phyloP scores from a whole-genome alignment of 2,329 filamentous ascomycete species.

The Pseudopyricularia javanii region DNA sequence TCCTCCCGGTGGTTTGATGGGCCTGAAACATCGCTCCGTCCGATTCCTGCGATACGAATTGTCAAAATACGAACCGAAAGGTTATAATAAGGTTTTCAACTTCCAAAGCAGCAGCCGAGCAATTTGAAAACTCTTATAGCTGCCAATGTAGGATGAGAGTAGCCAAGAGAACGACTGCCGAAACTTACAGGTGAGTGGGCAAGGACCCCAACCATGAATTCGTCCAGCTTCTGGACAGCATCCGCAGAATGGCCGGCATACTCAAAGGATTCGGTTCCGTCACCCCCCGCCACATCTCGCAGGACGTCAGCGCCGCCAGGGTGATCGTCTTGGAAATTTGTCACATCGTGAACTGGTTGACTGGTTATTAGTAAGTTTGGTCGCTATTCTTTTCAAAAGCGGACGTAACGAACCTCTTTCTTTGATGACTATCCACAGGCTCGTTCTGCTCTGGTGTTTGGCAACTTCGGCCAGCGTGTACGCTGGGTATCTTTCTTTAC shows the following conservation, averaged over 20 bases:
- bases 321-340: not conserved
- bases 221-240: not conserved
- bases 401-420: not conserved
- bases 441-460: not conserved
- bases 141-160: too few relatives aligned
- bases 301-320: not conserved
- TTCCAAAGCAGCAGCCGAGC: too few relatives aligned
- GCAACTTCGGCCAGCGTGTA: not conserved
- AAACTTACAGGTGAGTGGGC: too few relatives aligned
- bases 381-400: too few relatives aligned
- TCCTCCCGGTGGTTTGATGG: not conserved
- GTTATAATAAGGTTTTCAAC: too few relatives aligned
- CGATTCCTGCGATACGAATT: not conserved
- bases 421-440: not conserved
- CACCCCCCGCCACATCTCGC: not conserved
- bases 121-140: too few relatives aligned
- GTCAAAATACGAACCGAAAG: too few relatives aligned
- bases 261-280: not conserved
- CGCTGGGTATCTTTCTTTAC: not conserved
- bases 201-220: not conserved
- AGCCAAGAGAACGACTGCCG: too few relatives aligned
- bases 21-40: not conserved
- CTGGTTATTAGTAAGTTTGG: too few relatives aligned
- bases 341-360: not conserved
- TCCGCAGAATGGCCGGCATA: not conserved